Evolutionary conservation across 2,329 filamentous ascomycete species (phyloP), one percentile per base, ranked within the genome.

Genomic region (Ascocoryne sarcoides): DNA sequence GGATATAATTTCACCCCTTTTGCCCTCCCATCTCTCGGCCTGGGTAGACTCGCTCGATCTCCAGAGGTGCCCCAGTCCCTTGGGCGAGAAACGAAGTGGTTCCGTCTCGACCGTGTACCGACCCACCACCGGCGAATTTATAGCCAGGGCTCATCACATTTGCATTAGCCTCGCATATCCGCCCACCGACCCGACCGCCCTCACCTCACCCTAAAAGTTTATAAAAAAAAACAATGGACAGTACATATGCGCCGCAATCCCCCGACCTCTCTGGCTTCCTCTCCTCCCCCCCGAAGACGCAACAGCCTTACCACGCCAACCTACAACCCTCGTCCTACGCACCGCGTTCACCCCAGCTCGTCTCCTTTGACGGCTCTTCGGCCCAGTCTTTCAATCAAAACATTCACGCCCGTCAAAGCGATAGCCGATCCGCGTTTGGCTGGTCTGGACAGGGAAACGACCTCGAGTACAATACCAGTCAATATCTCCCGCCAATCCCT

Each of bases 221-320:
- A 37, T 42, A 36, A 40, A 42, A 21, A 28, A 16, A 40, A 45
- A 42, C 36, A 44, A 52, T 53, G 48, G 55, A 55, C 43, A 44
- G 48, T 50, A 57, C 55, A 30, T 60, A 60, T 50, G 47, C 53
- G 31, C 57, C 58, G 39, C 56, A 58, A 44, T 59, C 56, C 30
- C 58, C 58, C 44, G 57, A 60, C 43, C 50, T 60, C 12, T 58
- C 57, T 4, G 44, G 46, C 34, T 60, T 60, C 38, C 40, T 52
- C 14, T 42, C 51, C 31, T 48, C 55, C 10, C 50, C 54, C 7
- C 33, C 43, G 18, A 49, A 52, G 32, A 42, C 44, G 30, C 45
- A 49, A 38, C 52, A 55, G 43, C 44, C 40, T 23, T 43, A 44
- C 45, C 43, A 40, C 40, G 29, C 33, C 14, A 32, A 43, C 37